These are phyloP conservation scores for Albophoma yamanashiensis DNA, from an alignment of 2,329 filamentous ascomycete genomes.

Conservation along the genomic window DNA sequence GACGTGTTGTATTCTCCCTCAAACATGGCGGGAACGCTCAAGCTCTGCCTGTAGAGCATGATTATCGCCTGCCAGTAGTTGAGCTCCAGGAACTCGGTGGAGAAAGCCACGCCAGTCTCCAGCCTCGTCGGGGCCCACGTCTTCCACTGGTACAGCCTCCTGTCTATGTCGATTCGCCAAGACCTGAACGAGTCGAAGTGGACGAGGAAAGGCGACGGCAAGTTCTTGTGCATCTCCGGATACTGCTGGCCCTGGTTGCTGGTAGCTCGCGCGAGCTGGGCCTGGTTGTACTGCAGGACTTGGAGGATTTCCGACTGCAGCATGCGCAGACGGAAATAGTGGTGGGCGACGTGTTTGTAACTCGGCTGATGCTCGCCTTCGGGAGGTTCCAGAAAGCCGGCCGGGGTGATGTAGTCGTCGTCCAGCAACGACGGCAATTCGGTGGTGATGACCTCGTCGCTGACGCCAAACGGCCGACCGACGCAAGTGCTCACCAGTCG, in stretches of 20 bases:
- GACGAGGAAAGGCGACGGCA: slow-evolving; percentile 76
- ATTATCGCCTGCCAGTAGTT: slow-evolving; percentile 98
- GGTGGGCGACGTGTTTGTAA: slow-evolving; percentile 84
- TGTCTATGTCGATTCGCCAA: slow-evolving; percentile 83
- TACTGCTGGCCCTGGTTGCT: slow-evolving; percentile 54
- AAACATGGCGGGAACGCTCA: slow-evolving; percentile 76
- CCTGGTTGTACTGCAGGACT: slow-evolving; percentile 85
- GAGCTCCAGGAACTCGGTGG: slow-evolving; percentile 78
- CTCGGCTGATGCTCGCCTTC: slow-evolving; percentile 53
- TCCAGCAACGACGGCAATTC: slow-evolving; percentile 86
- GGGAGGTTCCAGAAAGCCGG: slow-evolving; percentile 56
- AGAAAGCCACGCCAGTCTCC: slow-evolving; percentile 82
- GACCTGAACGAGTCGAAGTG: slow-evolving; percentile 77
- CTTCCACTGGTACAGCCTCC: slow-evolving; percentile 77
- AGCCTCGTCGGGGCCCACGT: slow-evolving; percentile 64
- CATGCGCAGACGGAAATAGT: slow-evolving; percentile 82
- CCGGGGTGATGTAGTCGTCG: slow-evolving; percentile 75
- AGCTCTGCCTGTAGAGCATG: slow-evolving; percentile 85
- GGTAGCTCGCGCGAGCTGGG: slow-evolving; percentile 61
- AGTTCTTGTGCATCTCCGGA: slow-evolving; percentile 63
- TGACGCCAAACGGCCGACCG: slow-evolving; percentile 84
- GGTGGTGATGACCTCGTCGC: slow-evolving; percentile 92
- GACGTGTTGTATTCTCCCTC: slow-evolving; percentile 65
- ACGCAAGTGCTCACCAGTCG: slow-evolving; percentile 92
- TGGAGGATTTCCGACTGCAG: slow-evolving; percentile 93